A percentile compares a stretch with the other conserved stretches of the same genome.
These are phyloP conservation scores for Aureobasidium leucospermi DNA, from an alignment of 2,329 filamentous ascomycete species.

Conservation along the genomic window DNA sequence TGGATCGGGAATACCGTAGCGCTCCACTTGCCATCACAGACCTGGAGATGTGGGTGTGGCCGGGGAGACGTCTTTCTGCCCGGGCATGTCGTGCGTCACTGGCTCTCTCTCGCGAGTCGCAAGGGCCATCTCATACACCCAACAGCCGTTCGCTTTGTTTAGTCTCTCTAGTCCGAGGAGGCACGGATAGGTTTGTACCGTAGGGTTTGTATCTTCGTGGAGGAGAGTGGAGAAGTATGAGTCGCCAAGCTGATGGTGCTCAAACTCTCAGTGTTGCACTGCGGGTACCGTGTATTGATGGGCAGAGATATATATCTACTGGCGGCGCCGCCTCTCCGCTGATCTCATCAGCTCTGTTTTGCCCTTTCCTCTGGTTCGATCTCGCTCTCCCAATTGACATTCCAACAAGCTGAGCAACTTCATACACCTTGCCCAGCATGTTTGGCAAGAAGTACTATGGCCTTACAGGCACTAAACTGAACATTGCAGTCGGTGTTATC, in stretches of 20 bases:
- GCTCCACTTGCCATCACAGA: not conserved
- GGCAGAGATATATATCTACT: not conserved
- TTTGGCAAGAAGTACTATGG: slow-evolving; percentile 28
- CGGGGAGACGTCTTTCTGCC: not conserved
- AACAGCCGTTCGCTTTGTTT: not conserved
- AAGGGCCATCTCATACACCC: not conserved
- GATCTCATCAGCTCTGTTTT: not conserved
- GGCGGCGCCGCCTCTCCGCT: not conserved
- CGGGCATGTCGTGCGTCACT: not conserved
- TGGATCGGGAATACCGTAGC: not conserved
- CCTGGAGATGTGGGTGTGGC: slow-evolving; percentile 6
- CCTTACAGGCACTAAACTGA: slow-evolving; percentile 34
- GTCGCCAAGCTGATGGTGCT: not conserved
- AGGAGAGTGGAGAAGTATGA: not conserved
- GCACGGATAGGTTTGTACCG: not conserved
- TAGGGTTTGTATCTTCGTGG: not conserved
- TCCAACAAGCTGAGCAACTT: not conserved
- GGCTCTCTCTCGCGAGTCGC: not conserved
- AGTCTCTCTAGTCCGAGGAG: not conserved
- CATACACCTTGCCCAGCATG: slow-evolving; percentile 2
- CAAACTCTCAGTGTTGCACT: not conserved
- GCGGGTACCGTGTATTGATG: not conserved
- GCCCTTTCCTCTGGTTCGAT: not conserved
- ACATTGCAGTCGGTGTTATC: slow-evolving; percentile 37
- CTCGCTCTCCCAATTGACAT: not conserved